Conservation (phyloP, 2,329 filamentous ascomycete species). For the Coniochaeta pulveracea region DNA sequence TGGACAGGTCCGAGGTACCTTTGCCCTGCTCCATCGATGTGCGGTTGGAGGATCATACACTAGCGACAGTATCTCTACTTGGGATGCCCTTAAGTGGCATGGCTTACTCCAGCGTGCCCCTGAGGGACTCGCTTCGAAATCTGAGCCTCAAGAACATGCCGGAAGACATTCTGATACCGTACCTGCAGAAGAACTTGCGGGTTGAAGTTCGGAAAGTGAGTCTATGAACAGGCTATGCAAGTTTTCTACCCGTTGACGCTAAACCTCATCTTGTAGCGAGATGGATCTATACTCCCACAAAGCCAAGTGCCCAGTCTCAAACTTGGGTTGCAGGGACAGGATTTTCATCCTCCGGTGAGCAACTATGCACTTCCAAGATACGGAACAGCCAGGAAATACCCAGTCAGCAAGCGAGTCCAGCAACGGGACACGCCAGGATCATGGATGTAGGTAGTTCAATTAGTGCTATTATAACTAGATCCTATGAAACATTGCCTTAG, state of each 20-base stretch:
- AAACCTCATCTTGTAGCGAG: not conserved
- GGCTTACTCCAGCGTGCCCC: conserved; percentile 10
- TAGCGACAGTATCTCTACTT: conserved; percentile 23
- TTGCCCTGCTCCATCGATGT: conserved; percentile 25
- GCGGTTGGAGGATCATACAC: conserved; percentile 15
- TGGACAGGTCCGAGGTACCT: conserved; percentile 23
- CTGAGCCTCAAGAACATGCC: conserved; percentile 8
- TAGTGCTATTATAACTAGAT: no score
- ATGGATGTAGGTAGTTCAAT: no score
- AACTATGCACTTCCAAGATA: not conserved
- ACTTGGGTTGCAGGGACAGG: not conserved
- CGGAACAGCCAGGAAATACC: not conserved
- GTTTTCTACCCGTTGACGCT: not conserved
- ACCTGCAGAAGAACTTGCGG: conserved; percentile 9
- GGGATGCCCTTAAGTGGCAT: conserved; percentile 20
- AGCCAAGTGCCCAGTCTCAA: not conserved
- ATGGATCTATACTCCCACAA: not conserved
- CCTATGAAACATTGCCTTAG: no score
- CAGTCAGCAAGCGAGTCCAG: not conserved
- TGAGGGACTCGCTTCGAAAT: conserved; percentile 3
- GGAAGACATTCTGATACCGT: conserved; percentile 6
- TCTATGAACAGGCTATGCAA: not conserved
- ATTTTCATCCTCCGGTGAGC: not conserved
- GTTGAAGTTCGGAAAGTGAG: conserved; percentile 14
- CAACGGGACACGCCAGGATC: no score